A percentile compares a stretch with the other conserved stretches of the same genome.
Conservation (phyloP, 495 filamentous ascomycete species). For the Aspergillus avenaceus region DNA sequence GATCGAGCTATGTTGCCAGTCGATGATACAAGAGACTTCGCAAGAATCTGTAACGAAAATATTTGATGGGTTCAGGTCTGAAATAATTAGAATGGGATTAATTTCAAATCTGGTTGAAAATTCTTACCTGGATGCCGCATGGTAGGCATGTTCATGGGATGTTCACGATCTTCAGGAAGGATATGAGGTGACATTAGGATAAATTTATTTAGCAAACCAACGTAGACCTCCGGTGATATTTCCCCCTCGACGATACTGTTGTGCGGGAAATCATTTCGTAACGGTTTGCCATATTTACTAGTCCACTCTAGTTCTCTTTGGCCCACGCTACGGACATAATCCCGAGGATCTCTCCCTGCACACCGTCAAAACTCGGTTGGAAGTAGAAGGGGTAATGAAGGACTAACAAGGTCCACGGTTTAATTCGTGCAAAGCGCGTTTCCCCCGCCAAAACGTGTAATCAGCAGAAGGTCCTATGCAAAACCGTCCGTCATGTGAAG, state of each 20-base stretch:
- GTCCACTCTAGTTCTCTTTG: conserved; percentile 20
- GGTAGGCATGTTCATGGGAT: too few species aligned
- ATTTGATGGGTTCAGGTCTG: conserved; percentile 21
- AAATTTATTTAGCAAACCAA: conserved; percentile 14
- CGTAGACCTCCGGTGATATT: conserved; percentile 13
- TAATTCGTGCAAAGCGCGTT: too few species aligned
- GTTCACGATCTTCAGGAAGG: conserved; percentile 12
- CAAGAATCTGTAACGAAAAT: conserved; percentile 22
- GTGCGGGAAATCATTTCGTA: conserved; percentile 12
- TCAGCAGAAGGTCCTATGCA: too few species aligned
- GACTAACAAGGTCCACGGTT: too few species aligned
- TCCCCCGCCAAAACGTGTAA: too few species aligned
- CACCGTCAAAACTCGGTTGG: too few species aligned
- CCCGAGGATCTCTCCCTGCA: too few species aligned
- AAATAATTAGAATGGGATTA: neutral
- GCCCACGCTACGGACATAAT: too few species aligned
- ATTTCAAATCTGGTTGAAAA: neutral
- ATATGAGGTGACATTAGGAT: conserved; percentile 13
- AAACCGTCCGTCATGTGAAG: too few species aligned
- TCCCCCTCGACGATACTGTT: conserved; percentile 15
- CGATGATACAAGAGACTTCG: conserved; percentile 22
- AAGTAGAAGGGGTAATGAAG: too few species aligned
- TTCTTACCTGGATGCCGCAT: conserved; percentile 16
- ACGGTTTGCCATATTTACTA: conserved; percentile 8
- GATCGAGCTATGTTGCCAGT: conserved; percentile 23